Base-by-base conservation (phyloP, 805 yeast genomes). In the Metschnikowia continentalis region DNA sequence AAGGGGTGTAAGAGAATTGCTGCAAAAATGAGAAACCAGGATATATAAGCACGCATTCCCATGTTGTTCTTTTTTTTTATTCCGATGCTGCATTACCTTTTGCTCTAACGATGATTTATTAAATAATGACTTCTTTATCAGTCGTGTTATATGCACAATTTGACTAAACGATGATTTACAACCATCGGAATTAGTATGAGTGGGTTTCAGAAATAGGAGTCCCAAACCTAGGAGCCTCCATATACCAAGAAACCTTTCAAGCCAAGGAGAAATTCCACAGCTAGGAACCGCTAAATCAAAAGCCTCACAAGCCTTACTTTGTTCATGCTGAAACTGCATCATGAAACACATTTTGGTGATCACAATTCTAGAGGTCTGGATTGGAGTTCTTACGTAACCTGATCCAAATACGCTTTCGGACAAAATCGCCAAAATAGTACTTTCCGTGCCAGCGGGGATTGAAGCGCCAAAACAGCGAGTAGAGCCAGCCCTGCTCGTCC, bases 401-500 rank as follows among this genome's bases (percentile, higher is more conserved):
- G 3, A 76, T 65, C 92, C 94, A 88, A 2, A 81, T 63, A 30
- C 95, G 67, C 56, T 87, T 74, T 48, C 96, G 67, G 2, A 85
- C 88, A 62, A 81, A 78, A 52, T 83, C 78, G 1, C 86, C 84
- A 53, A 78, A 69, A 55, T 74, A 72, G 43, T 76, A 72, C 59
- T 78, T 80, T 3, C 88, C 88, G 58, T 82, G 80, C 96, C 96
- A 88, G 39, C 61, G 56, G n/a, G 49, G 15, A 14, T 20, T 42
- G 10, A 51, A 42, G 65, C 61, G 23, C 57, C 58, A 53, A 22
- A 75, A 57, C 67, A 79, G 70, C 51, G 86, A 75, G 61, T 88
- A 88, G 32, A 76, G 63, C 96, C 96, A 88, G n/a, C 96, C 96
- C 60, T 84, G 87, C 59, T 86, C 91, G 64, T 88, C 96, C 19